Conservation (phyloP, 2,329 filamentous ascomycete genomes). For the Fusarium goolgardi region DNA sequence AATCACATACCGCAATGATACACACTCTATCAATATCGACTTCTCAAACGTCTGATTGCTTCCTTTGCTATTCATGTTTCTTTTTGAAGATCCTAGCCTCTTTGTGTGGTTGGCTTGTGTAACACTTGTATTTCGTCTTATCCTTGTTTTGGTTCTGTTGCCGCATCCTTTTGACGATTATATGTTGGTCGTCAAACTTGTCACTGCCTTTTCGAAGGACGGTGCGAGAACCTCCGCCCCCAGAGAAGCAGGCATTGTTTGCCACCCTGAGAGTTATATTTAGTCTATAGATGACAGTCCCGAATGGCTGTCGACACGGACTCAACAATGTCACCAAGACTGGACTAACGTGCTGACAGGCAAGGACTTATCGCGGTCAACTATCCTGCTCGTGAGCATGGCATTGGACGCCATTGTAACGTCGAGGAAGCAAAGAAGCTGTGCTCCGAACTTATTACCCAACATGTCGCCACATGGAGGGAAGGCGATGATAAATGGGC, state of each 20-base stretch:
- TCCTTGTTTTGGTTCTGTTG: neutral
- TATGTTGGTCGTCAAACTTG: conserved; percentile 8
- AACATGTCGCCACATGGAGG: conserved; percentile 95
- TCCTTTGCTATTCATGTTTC: neutral
- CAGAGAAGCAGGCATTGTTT: neutral
- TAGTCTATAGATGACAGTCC: neutral
- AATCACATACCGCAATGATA: neutral
- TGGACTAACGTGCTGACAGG: conserved; percentile 58
- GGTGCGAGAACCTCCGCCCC: neutral
- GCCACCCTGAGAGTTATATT: neutral
- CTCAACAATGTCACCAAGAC: neutral
- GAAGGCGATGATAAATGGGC: conserved; percentile 93
- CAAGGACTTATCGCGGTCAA: conserved; percentile 96
- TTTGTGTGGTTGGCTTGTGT: neutral
- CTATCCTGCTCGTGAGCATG: conserved; percentile 86
- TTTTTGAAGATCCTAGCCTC: neutral
- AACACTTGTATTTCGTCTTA: neutral
- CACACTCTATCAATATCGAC: neutral
- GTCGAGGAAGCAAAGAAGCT: conserved; percentile 84
- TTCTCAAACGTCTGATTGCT: neutral
- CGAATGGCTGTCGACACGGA: neutral
- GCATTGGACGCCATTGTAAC: conserved; percentile 82
- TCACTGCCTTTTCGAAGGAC: neutral
- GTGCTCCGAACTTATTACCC: conserved; percentile 84
- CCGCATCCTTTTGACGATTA: neutral